phyloP scores from a whole-genome alignment of 163 green algal genomes.

The Coccomyxa subellipsoidea region DNA sequence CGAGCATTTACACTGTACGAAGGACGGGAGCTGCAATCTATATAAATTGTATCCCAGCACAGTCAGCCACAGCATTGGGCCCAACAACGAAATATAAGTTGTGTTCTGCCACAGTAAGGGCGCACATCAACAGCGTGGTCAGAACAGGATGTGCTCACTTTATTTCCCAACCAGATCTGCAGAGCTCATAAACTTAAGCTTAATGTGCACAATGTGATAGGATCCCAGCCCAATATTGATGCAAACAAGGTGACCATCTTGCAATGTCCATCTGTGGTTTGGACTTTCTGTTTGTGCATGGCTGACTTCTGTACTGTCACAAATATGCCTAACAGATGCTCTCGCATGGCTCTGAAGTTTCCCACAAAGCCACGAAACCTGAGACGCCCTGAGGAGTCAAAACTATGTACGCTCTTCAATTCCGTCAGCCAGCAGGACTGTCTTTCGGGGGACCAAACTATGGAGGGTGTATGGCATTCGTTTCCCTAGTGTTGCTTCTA shows the following conservation, averaged over 20 bases:
- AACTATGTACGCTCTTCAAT: background rate
- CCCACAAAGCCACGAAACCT: background rate
- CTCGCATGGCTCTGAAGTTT: background rate
- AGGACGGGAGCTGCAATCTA: no score
- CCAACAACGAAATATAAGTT: no score
- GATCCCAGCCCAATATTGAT: no score
- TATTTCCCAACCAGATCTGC: no score
- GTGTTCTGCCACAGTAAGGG: no score
- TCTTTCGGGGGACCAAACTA: background rate
- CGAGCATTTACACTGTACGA: no score
- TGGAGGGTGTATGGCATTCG: background rate
- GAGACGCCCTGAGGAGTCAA: background rate
- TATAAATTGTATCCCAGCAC: no score
- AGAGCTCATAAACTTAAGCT: no score
- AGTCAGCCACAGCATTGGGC: no score
- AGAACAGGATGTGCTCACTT: no score
- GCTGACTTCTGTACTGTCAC: background rate
- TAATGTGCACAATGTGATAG: no score
- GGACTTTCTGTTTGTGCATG: background rate
- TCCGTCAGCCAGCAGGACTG: background rate
- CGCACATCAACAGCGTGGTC: no score
- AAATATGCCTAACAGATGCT: background rate
- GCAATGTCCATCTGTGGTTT: background rate
- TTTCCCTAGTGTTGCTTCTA: background rate
- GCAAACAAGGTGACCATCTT: background rate